Base-by-base conservation (phyloP, 2,329 filamentous ascomycete genomes). In the Diaporthe sp. region DNA sequence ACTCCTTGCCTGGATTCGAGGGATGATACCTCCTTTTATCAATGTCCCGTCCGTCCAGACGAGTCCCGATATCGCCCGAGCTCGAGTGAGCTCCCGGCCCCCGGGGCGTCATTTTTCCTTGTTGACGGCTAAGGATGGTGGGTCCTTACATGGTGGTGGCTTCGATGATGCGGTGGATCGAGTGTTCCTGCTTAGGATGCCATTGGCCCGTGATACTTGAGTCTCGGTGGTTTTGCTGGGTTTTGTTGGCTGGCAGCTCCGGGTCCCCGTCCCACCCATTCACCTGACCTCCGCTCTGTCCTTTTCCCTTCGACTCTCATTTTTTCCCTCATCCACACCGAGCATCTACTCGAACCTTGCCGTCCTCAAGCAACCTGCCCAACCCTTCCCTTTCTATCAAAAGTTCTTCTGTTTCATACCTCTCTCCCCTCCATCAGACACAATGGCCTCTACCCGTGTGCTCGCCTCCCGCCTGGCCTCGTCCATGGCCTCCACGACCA, bases 391-490 rank as follows among this genome's bases (percentile, higher is more conserved):
- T 83, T 68, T 84, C 82, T 83, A 81, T 85, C 82, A 84, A 83
- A 84, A 83, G 82, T 83, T 83, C 83, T 83, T 83, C 83, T 84
- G 81, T 82, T 83, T 80, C 81, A 82, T 81, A 81, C 80, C 75
- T 82, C 82, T 86, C 85, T 86, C 84, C 84, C 83, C 84, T 83
- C 85, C 84, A 83, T 81, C 88, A 88, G 87, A 92, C 90, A 91
- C 90, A 94, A 95, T 95, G 94, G 92, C 93, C 86, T 90, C 92
- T 87, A 88, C 91, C 86, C 93, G 94, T 88, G 90, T 95, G 86
- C 90, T 94, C 88, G 92, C 93, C 86, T 92, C 93, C 84, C 92
- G 94, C 87, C 90, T 95, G 89, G 92, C 93, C 87, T 90, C 92
- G 85, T 91, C 93, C 88, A 93, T 93, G 91, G 91, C 92, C 86